Percentiles rank a stretch among this genome's conserved stretches.
Evolutionary conservation across 139 green algal genomes (phyloP).

Genomic region (Eudorina sp.): DNA sequence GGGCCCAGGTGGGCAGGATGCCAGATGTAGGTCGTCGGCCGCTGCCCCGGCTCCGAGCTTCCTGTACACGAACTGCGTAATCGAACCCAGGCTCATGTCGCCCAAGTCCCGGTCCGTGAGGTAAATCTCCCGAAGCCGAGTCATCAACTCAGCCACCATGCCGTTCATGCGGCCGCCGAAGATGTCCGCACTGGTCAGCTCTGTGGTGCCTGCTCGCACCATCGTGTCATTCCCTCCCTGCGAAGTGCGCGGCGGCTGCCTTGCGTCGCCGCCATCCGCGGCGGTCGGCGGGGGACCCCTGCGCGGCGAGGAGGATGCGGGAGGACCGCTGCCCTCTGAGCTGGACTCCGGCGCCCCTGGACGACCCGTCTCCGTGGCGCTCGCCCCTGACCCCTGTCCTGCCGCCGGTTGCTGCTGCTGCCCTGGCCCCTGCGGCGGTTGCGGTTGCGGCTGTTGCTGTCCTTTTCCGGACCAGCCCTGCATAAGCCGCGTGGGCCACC

Average conservation of each 20-base stretch:
- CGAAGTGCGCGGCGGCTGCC: background rate
- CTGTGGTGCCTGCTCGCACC: no score
- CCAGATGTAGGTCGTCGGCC: conserved; percentile 14
- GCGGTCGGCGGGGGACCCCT: background rate
- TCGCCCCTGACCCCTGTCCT: background rate
- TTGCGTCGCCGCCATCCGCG: background rate
- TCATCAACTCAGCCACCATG: conserved; percentile 69
- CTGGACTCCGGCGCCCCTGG: background rate
- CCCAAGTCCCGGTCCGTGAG: conserved; percentile 51
- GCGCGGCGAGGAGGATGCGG: background rate
- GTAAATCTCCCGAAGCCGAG: conserved; percentile 66
- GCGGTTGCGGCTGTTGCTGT: conserved; percentile 24
- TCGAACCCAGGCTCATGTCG: conserved; percentile 62
- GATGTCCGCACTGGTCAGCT: no score
- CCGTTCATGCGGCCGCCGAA: conserved; percentile 26
- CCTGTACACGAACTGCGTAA: conserved; percentile 72
- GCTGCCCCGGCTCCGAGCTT: conserved; percentile 50
- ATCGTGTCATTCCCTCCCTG: no score
- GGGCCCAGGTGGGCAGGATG: conserved; percentile 36
- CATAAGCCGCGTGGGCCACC: conserved; percentile 43
- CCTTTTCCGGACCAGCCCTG: conserved; percentile 40
- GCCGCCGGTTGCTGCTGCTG: background rate
- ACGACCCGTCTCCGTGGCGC: background rate
- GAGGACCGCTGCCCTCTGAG: no score
- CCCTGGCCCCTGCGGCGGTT: conserved; percentile 10